Percentiles rank a stretch among this genome's conserved stretches.
phyloP scores from a whole-genome alignment of 2,329 filamentous ascomycete species.

The Talaromyces sp. region DNA sequence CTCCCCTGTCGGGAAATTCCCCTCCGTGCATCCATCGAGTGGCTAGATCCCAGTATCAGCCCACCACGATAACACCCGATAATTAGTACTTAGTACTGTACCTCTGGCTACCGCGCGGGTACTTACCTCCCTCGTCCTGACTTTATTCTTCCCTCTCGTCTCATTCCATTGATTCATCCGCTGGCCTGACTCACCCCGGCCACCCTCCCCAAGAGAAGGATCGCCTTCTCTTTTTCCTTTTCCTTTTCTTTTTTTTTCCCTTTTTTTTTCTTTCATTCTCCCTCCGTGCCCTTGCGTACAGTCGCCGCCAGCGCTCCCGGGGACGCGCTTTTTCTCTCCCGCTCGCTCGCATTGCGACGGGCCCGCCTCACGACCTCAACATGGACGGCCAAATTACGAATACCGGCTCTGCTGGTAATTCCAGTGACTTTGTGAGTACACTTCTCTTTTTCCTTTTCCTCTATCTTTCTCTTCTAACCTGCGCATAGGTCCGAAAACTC shows the following conservation, averaged over 20 bases:
- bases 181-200: neutral
- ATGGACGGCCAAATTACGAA: constrained; percentile 43
- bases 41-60: neutral
- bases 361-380: constrained; percentile 32
- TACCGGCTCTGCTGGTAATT: constrained; percentile 62
- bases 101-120: too few relatives aligned
- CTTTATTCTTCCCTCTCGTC: neutral
- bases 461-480: constrained; percentile 4
- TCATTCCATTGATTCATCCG: neutral
- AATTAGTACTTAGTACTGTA: too few relatives aligned
- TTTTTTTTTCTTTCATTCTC: neutral
- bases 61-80: neutral
- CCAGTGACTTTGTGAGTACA: constrained; percentile 79
- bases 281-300: neutral
- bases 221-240: neutral
- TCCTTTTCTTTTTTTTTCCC: neutral
- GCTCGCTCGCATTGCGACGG: constrained; percentile 32
- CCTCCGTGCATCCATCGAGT: constrained; percentile 4
- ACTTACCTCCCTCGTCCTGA: neutral
- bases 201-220: neutral
- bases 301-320: neutral
- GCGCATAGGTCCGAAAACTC: constrained; percentile 81
- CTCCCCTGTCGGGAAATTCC: constrained; percentile 5
- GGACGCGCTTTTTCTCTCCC: constrained; percentile 12
- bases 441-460: neutral